A percentile compares a stretch with the other conserved stretches of the same genome.
These are phyloP conservation scores for Arachis monticola DNA, from an alignment of 331 rosid genomes.

Conservation along the genomic window DNA sequence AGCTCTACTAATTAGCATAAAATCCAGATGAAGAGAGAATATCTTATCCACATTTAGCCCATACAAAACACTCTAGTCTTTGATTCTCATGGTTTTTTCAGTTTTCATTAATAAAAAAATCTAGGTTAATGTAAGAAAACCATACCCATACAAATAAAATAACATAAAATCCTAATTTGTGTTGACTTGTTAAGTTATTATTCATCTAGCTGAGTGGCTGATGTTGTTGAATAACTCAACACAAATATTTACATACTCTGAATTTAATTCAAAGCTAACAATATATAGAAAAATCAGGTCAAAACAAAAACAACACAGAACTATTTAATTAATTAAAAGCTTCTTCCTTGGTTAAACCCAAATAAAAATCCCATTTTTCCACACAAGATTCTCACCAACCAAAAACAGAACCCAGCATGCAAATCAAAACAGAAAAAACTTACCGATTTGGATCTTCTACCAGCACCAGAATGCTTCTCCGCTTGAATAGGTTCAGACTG, in stretches of 20 bases:
- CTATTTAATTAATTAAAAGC: background rate
- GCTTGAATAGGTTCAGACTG: constrained; percentile 28
- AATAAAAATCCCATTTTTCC: background rate
- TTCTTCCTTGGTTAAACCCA: constrained; percentile 27
- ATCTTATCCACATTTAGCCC: too few relatives aligned
- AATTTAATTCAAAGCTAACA: constrained; percentile 3
- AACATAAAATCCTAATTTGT: background rate
- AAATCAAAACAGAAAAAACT: constrained; percentile 26
- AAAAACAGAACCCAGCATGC: constrained; percentile 16
- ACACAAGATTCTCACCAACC: constrained; percentile 25
- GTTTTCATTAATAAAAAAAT: too few relatives aligned
- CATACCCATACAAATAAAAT: background rate
- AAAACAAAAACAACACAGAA: constrained; percentile 15
- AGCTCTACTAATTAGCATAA: too few relatives aligned
- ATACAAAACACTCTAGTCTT: too few relatives aligned
- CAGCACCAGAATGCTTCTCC: constrained; percentile 38
- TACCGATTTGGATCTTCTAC: constrained; percentile 57
- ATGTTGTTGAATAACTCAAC: constrained; percentile 33
- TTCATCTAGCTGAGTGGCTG: background rate
- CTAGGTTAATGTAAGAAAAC: background rate
- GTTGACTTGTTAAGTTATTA: background rate
- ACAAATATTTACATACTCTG: background rate
- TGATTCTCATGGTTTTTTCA: too few relatives aligned
- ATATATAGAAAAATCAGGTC: constrained; percentile 1
- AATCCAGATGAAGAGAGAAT: too few relatives aligned